A percentile compares a stretch with the other conserved stretches of the same genome.
phyloP scores from a whole-genome alignment of 768 basidiomycete genomes.

The Daedaleopsis nitida region DNA sequence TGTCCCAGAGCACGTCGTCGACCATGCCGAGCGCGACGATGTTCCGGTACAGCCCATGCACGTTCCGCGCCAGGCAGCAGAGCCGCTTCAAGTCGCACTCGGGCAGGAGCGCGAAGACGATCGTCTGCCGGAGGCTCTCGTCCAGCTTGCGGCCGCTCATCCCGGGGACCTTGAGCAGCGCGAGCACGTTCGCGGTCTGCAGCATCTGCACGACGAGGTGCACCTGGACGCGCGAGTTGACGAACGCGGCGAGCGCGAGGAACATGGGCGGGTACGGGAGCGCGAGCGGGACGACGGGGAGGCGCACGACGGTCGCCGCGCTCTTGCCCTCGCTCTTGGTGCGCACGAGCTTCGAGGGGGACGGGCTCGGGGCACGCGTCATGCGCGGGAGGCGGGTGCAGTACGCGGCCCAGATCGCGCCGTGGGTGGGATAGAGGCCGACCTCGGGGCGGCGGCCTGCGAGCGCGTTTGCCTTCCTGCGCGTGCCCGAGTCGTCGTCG shows the following conservation, averaged over 20 bases:
- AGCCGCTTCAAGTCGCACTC: neutral
- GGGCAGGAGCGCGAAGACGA: neutral
- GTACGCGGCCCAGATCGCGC: conserved; percentile 62
- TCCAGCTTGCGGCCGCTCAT: too few species aligned
- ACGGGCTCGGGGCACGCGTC: conserved; percentile 35
- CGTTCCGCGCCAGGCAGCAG: conserved; percentile 11
- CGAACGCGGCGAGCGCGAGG: conserved; percentile 53
- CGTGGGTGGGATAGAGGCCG: conserved; percentile 59
- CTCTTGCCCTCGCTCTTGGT: neutral
- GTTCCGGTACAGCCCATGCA: conserved; percentile 30
- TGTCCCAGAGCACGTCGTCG: conserved; percentile 43
- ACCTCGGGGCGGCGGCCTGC: conserved; percentile 10
- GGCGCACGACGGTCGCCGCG: conserved; percentile 10
- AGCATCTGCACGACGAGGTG: conserved; percentile 6
- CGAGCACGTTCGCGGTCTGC: neutral
- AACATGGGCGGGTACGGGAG: conserved; percentile 62
- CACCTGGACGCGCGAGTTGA: conserved; percentile 48
- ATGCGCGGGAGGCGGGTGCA: conserved; percentile 63
- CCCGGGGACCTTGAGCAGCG: neutral
- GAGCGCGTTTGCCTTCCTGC: conserved; percentile 1
- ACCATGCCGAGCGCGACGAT: conserved; percentile 47
- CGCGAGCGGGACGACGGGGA: conserved; percentile 62
- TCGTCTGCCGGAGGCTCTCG: too few species aligned
- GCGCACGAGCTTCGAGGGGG: conserved; percentile 19
- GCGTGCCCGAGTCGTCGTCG: neutral